Percentiles rank a stretch among this genome's conserved stretches.
Conservation (phyloP, 2,329 filamentous ascomycete genomes). For the Chrysoporthe deuterocubensis region DNA sequence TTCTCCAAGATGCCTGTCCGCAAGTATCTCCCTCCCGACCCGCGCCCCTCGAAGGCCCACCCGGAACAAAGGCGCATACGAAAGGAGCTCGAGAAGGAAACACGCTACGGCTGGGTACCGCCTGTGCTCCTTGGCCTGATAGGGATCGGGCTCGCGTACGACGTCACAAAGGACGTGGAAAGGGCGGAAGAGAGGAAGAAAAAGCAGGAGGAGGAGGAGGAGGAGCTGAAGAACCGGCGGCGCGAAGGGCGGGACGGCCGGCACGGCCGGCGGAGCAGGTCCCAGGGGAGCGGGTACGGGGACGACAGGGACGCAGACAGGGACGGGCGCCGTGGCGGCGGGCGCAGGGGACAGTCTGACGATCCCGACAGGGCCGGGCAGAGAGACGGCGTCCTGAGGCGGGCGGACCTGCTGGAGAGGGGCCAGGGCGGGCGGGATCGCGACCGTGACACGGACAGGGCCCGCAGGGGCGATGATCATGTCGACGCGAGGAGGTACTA, state of each 20-base stretch:
- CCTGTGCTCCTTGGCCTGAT: slow-evolving; percentile 44
- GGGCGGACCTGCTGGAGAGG: slow-evolving; percentile 25
- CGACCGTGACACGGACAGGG: not conserved
- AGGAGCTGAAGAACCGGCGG: slow-evolving; percentile 15
- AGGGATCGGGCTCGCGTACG: slow-evolving; percentile 42
- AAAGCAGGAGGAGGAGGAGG: slow-evolving; percentile 31
- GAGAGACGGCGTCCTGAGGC: slow-evolving; percentile 7
- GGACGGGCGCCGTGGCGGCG: not conserved
- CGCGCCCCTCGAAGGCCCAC: slow-evolving; percentile 44
- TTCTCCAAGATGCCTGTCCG: slow-evolving; percentile 19
- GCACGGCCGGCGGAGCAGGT: slow-evolving; percentile 8
- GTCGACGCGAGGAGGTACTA: slow-evolving; percentile 1
- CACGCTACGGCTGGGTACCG: slow-evolving; percentile 47
- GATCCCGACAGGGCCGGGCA: not conserved
- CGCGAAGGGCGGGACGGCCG: slow-evolving; percentile 3
- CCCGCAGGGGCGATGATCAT: not conserved
- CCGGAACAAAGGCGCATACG: slow-evolving; percentile 41
- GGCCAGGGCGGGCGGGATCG: slow-evolving; percentile 18
- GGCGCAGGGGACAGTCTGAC: not conserved
- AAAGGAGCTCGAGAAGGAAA: slow-evolving; percentile 47
- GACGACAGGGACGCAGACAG: not conserved
- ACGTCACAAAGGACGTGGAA: slow-evolving; percentile 46
- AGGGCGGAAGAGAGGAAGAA: slow-evolving; percentile 38
- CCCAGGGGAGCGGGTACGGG: not conserved
- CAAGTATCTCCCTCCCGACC: slow-evolving; percentile 34